phyloP scores from a whole-genome alignment of 306 rosid species.

The Dryas alaskensis region DNA sequence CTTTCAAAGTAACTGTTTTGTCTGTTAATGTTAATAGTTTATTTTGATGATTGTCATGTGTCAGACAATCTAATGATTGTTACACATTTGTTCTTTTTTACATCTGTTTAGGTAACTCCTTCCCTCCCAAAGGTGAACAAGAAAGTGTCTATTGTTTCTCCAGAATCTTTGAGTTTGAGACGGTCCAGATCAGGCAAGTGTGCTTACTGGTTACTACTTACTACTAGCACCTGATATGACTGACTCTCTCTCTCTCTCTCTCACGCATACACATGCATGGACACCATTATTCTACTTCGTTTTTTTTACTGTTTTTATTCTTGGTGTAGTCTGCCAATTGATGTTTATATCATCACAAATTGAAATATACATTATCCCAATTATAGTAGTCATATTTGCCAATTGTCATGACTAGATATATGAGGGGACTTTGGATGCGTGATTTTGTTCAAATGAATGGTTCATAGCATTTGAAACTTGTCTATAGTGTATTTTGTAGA shows the following conservation, averaged over 20 bases:
- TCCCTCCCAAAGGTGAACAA: neutral
- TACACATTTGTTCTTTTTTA: neutral
- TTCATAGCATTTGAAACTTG: neutral
- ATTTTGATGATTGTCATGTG: neutral
- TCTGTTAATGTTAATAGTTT: neutral
- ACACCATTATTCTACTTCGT: neutral
- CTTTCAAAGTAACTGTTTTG: neutral
- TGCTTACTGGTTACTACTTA: neutral
- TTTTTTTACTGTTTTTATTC: neutral
- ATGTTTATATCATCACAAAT: neutral
- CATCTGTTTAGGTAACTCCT: slow-evolving; percentile 26
- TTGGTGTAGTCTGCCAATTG: neutral
- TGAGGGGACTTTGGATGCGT: neutral
- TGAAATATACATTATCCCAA: neutral
- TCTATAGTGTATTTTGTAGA: neutral
- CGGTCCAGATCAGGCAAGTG: slow-evolving; percentile 69
- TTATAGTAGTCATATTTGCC: neutral
- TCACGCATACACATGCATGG: neutral
- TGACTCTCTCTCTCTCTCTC: slow-evolving; percentile 2
- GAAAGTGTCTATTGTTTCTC: slow-evolving; percentile 31
- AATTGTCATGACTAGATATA: neutral
- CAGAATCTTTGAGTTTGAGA: slow-evolving; percentile 37
- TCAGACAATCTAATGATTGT: neutral
- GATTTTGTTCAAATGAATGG: neutral
- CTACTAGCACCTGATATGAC: neutral